Evolutionary conservation across 2,329 filamentous ascomycete species (phyloP).

Genomic region (Ceratocystis destructans): DNA sequence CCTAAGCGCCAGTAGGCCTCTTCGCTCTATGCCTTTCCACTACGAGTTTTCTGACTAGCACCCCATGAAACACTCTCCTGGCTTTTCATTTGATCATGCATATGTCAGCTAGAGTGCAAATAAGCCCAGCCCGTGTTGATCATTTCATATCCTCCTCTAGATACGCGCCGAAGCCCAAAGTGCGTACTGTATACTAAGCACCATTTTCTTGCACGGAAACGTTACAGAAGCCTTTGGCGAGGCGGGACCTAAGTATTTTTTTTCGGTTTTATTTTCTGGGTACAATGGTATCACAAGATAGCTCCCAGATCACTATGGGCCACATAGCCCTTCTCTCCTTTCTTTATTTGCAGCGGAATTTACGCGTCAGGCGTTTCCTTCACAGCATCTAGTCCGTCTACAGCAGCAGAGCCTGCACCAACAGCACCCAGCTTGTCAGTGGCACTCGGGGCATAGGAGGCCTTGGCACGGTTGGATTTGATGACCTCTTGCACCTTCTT

Average conservation of each 20-base stretch:
- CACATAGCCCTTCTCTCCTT: background rate
- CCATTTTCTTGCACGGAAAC: background rate
- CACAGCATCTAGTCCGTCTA: background rate
- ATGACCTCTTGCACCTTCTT: constrained; percentile 67
- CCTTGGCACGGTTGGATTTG: constrained; percentile 52
- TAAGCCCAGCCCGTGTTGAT: background rate
- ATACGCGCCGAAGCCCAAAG: background rate
- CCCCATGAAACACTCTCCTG: background rate
- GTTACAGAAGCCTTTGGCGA: background rate
- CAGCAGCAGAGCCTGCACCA: constrained; percentile 21
- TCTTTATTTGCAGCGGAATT: background rate
- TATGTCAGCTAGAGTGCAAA: background rate
- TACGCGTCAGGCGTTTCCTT: background rate
- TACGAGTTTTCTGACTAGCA: background rate
- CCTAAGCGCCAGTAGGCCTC: background rate
- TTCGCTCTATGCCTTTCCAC: background rate
- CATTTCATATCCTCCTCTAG: background rate
- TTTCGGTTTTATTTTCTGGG: background rate
- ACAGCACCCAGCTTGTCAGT: constrained; percentile 26
- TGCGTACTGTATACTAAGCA: background rate
- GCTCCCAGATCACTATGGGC: background rate
- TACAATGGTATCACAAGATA: background rate
- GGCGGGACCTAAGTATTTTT: background rate
- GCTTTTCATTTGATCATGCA: background rate
- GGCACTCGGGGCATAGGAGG: constrained; percentile 37